These are phyloP conservation scores for Candida insectorum DNA, from an alignment of 805 yeast genomes.

Conservation along the genomic window DNA sequence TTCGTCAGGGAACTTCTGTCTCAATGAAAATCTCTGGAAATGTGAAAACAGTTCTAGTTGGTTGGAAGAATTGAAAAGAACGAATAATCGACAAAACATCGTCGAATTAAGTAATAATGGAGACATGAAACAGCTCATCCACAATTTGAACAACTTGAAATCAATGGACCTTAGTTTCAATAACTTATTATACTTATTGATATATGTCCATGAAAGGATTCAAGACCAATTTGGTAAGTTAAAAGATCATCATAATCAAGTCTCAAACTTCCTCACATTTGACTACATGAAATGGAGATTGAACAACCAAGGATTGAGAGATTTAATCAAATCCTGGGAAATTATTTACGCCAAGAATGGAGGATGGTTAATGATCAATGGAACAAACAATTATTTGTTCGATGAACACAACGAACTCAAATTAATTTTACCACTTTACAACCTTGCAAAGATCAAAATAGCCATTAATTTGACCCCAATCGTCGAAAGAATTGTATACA, in stretches of 20 bases:
- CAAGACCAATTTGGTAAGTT: conserved; percentile 42
- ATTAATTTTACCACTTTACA: conserved; percentile 61
- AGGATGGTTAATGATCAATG: conserved; percentile 56
- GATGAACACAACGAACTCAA: conserved; percentile 55
- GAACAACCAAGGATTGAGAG: conserved; percentile 52
- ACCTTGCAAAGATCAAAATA: conserved; percentile 64
- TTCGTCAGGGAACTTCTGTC: conserved; percentile 64
- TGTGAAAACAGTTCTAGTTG: conserved; percentile 50
- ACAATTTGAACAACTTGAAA: conserved; percentile 5
- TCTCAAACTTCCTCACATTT: conserved; percentile 21
- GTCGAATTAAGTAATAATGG: conserved; percentile 9
- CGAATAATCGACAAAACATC: conserved; percentile 13
- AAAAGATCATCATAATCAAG: conserved; percentile 11
- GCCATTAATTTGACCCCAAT: conserved; percentile 61
- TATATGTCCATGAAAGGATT: conserved; percentile 66
- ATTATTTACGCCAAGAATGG: conserved; percentile 56
- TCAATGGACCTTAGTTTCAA: conserved; percentile 10
- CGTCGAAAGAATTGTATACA: conserved; percentile 55
- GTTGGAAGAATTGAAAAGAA: conserved; percentile 25
- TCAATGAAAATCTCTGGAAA: conserved; percentile 57
- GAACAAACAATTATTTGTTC: conserved; percentile 46
- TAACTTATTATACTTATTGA: conserved; percentile 46
- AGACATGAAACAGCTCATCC: conserved; percentile 9
- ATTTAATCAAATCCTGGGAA: conserved; percentile 67
- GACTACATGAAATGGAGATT: conserved; percentile 64